Evolutionary conservation across 495 filamentous ascomycete genomes (phyloP).

Genomic region (Neurospora discreta): DNA sequence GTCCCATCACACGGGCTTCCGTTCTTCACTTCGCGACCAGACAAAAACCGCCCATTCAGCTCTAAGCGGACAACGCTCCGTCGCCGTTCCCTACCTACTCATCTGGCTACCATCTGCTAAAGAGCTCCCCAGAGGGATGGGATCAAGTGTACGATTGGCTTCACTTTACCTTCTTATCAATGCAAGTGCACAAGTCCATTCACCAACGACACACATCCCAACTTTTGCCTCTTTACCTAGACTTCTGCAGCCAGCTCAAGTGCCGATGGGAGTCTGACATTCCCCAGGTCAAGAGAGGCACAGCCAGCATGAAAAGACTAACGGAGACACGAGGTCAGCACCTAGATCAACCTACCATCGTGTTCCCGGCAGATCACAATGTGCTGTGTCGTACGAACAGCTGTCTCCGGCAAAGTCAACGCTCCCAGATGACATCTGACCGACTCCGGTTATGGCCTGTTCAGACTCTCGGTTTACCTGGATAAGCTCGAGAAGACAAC

Average conservation of each 20-base stretch:
- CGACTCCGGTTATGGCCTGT: neutral
- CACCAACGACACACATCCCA: neutral
- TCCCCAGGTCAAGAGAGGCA: neutral
- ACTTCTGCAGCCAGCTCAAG: neutral
- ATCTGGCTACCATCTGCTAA: neutral
- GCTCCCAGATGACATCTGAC: neutral
- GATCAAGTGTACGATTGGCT: neutral
- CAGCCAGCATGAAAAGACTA: neutral
- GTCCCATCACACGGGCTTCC: too few species aligned
- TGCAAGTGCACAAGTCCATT: neutral
- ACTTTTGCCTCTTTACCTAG: neutral
- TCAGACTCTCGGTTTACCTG: constrained; percentile 12
- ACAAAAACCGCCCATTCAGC: neutral
- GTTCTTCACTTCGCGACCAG: neutral
- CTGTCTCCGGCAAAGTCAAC: neutral
- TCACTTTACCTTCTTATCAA: neutral
- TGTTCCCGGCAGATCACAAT: neutral
- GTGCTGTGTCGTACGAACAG: neutral
- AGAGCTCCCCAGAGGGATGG: neutral
- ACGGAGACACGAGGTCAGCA: neutral
- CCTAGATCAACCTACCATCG: neutral
- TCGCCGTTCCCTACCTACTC: neutral
- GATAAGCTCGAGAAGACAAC: neutral
- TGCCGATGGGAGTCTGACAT: neutral
- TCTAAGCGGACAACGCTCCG: neutral